phyloP scores from a whole-genome alignment of 2,329 filamentous ascomycete species.

The Botrytis medusae region DNA sequence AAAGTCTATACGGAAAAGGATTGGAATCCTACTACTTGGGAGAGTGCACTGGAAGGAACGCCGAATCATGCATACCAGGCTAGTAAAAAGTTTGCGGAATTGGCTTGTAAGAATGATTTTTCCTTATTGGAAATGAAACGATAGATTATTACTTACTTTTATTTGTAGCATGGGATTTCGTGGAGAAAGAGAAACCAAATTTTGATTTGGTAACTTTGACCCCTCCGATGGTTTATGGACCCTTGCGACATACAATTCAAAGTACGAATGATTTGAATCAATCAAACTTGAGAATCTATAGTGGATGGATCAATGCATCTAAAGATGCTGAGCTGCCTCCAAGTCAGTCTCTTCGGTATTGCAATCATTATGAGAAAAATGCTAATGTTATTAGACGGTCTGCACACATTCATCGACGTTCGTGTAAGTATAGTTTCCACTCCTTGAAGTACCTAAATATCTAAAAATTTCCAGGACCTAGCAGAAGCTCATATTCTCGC shows the following conservation, averaged over 20 bases:
- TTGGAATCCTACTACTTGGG: slow-evolving; percentile 55
- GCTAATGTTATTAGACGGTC: slow-evolving; percentile 17
- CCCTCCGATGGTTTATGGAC: slow-evolving; percentile 61
- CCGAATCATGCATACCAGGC: slow-evolving; percentile 49
- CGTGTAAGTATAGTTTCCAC: slow-evolving; percentile 14
- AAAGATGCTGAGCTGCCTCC: slow-evolving; percentile 50
- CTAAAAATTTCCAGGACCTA: slow-evolving; percentile 51
- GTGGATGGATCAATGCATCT: slow-evolving; percentile 52
- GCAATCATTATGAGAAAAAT: neutral
- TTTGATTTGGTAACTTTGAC: slow-evolving; percentile 62
- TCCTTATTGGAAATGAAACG: neutral
- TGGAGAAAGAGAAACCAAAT: slow-evolving; percentile 50
- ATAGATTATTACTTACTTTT: neutral
- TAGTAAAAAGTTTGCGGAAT: slow-evolving; percentile 65
- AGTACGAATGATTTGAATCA: slow-evolving; percentile 64
- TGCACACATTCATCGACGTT: slow-evolving; percentile 54
- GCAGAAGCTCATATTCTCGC: slow-evolving; percentile 62
- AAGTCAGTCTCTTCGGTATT: slow-evolving; percentile 12
- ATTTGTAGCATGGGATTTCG: slow-evolving; percentile 58
- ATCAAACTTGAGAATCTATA: slow-evolving; percentile 60
- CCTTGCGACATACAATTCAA: slow-evolving; percentile 60
- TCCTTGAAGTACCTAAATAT: neutral
- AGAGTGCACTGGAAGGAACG: slow-evolving; percentile 39
- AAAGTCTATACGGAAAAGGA: slow-evolving; percentile 49
- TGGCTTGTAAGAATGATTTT: slow-evolving; percentile 43